Percentiles rank a stretch among this genome's conserved stretches.
These are phyloP conservation scores for Colletotrichum musicola DNA, from an alignment of 2,329 filamentous ascomycete species.

Conservation along the genomic window DNA sequence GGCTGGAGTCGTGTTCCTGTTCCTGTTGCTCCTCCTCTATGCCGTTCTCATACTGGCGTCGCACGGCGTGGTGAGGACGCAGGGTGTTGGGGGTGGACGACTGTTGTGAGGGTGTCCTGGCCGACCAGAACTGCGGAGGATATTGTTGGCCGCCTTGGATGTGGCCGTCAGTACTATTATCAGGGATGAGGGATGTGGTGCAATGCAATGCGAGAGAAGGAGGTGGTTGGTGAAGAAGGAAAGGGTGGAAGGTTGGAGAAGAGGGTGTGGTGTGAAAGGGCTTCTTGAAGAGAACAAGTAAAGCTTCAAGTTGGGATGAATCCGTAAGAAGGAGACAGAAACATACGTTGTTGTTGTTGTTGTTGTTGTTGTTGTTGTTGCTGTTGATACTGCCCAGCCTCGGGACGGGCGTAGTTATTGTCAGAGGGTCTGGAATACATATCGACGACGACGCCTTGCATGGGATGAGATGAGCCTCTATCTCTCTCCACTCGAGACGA, in stretches of 20 bases:
- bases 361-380: slow-evolving; percentile 33
- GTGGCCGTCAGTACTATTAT: slow-evolving; percentile 38
- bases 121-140: slow-evolving; percentile 40
- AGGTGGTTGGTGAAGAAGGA: not conserved
- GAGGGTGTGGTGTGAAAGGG: too few species aligned
- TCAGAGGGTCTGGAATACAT: slow-evolving; percentile 26
- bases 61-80: slow-evolving; percentile 35
- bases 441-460: slow-evolving; percentile 20
- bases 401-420: slow-evolving; percentile 16
- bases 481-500: slow-evolving; percentile 18
- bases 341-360: slow-evolving; percentile 33
- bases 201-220: slow-evolving; percentile 2
- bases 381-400: slow-evolving; percentile 27
- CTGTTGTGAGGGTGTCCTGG: slow-evolving; percentile 42
- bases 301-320: not conserved
- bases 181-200: slow-evolving; percentile 13
- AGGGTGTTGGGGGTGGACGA: slow-evolving; percentile 40
- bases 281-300: not conserved
- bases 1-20: slow-evolving; percentile 36
- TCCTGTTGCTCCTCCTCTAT: slow-evolving; percentile 36
- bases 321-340: slow-evolving; percentile 2
- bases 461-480: slow-evolving; percentile 21
- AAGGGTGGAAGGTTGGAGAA: slow-evolving; percentile 7
- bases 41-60: slow-evolving; percentile 36
- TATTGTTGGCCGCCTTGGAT: slow-evolving; percentile 40